These are phyloP conservation scores for Diaporthe citriasiana DNA, from an alignment of 2,329 filamentous ascomycete genomes.

Conservation along the genomic window DNA sequence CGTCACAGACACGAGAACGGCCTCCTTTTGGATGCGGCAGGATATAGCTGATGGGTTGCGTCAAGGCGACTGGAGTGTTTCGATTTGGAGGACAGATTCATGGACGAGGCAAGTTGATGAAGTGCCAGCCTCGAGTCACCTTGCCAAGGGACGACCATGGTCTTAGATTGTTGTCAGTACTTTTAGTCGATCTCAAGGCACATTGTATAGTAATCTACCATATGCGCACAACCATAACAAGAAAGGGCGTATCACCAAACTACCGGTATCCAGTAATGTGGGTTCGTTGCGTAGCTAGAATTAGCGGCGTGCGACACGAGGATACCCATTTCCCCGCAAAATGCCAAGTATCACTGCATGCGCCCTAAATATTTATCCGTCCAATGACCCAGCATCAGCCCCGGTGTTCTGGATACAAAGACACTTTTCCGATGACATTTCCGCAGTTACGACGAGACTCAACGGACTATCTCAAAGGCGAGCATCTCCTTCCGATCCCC, in stretches of 20 bases:
- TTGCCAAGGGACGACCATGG: background rate
- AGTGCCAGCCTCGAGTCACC: background rate
- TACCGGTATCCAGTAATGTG: background rate
- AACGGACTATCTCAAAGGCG: conserved; percentile 4
- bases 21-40: conserved; percentile 41
- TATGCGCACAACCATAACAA: too few relatives aligned
- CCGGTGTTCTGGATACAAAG: too few relatives aligned
- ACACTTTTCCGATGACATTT: background rate
- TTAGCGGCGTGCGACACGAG: background rate
- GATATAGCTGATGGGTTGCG: conserved; percentile 38
- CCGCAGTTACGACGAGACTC: background rate
- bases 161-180: background rate
- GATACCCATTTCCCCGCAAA: conserved; percentile 21
- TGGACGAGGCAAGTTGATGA: conserved; percentile 29
- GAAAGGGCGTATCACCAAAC: background rate
- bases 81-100: conserved; percentile 34
- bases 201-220: too few relatives aligned
- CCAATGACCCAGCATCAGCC: background rate
- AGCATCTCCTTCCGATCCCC: background rate
- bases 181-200: background rate
- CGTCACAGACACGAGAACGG: conserved; percentile 33
- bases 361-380: conserved; percentile 24
- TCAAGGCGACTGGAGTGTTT: conserved; percentile 35
- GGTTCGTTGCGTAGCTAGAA: background rate
- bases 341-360: conserved; percentile 20